A percentile compares a stretch with the other conserved stretches of the same genome.
Conservation (phyloP, 805 yeast species). For the Saturnispora saitoi region DNA sequence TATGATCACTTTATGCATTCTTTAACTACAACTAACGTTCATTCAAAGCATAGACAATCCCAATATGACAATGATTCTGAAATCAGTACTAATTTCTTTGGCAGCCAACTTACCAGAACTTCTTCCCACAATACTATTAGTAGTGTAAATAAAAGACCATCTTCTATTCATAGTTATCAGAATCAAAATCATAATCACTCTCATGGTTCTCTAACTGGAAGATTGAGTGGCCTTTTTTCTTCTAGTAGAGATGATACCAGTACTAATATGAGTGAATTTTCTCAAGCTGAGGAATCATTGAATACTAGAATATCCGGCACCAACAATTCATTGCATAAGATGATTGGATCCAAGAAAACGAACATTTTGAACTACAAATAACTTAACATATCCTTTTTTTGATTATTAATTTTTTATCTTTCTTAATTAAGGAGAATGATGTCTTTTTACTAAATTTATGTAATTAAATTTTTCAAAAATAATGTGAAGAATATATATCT, state of each 20-base stretch:
- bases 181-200: neutral
- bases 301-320: neutral
- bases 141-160: neutral
- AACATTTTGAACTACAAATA: constrained; percentile 6
- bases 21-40: constrained; percentile 13
- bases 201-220: neutral
- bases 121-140: constrained; percentile 3
- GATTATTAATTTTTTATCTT: no score
- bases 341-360: neutral
- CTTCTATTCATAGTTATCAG: neutral
- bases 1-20: constrained; percentile 15
- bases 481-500: no score
- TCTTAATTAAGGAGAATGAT: no score
- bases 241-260: constrained; percentile 3
- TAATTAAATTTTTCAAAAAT: no score
- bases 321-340: neutral
- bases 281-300: constrained; percentile 1
- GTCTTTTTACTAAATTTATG: no score
- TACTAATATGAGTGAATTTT: constrained; percentile 1
- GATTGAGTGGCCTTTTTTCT: neutral
- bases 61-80: neutral
- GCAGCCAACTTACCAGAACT: constrained; percentile 4
- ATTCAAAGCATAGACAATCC: constrained; percentile 12
- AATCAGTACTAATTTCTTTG: constrained; percentile 1
- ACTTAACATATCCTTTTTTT: neutral